Conservation (phyloP, 495 filamentous ascomycete species). For the Collariella sp. region DNA sequence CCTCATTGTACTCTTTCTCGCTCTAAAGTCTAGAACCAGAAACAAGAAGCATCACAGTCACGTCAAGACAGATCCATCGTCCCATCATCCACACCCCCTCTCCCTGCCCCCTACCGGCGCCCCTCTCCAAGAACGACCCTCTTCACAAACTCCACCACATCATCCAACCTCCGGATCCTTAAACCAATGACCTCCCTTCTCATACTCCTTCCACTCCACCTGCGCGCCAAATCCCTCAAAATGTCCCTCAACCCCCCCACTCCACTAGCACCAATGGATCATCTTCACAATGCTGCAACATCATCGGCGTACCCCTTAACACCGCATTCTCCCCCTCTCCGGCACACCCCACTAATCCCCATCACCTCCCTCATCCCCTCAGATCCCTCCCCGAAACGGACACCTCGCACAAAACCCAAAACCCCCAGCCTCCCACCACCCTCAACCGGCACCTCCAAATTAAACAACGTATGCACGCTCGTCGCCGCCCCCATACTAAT, state of each 20-base stretch:
- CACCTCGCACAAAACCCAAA: slow-evolving; percentile 51
- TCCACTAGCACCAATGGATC: slow-evolving; percentile 43
- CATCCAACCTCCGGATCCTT: slow-evolving; percentile 44
- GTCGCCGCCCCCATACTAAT: slow-evolving; percentile 39
- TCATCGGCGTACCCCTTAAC: slow-evolving; percentile 34
- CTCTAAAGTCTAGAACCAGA: not conserved
- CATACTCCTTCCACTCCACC: slow-evolving; percentile 45
- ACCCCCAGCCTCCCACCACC: slow-evolving; percentile 25
- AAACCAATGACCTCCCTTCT: slow-evolving; percentile 50
- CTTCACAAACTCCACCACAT: slow-evolving; percentile 40
- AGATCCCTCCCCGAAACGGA: slow-evolving; percentile 38
- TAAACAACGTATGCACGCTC: slow-evolving; percentile 35
- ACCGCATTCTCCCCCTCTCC: slow-evolving; percentile 14
- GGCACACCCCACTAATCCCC: slow-evolving; percentile 10
- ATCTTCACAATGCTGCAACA: slow-evolving; percentile 46
- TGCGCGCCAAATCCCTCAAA: slow-evolving; percentile 35
- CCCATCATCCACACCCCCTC: not conserved
- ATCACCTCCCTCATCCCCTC: slow-evolving; percentile 21
- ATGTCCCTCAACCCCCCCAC: slow-evolving; percentile 38
- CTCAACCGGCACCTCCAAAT: slow-evolving; percentile 13
- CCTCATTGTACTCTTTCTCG: not conserved
- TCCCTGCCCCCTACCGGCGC: not conserved
- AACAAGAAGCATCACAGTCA: not conserved
- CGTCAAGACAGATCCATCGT: slow-evolving; percentile 5
- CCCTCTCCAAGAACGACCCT: slow-evolving; percentile 4